These are phyloP conservation scores for Xylaria venustula DNA, from an alignment of 495 filamentous ascomycete species.

Conservation along the genomic window DNA sequence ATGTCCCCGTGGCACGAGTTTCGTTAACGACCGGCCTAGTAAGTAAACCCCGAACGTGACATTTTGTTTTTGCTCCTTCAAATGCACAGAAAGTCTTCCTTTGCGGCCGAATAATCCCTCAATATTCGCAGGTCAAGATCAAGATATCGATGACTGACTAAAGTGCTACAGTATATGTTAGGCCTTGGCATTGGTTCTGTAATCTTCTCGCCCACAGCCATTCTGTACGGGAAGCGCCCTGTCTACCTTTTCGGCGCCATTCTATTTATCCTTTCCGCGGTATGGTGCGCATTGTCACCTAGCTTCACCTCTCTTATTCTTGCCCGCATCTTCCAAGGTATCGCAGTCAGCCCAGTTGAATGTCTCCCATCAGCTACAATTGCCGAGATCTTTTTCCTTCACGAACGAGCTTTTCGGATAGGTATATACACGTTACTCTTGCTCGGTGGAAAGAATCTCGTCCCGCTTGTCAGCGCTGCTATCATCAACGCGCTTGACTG, in stretches of 20 bases:
- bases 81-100: background rate
- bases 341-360: conserved; percentile 89
- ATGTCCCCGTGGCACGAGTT: conserved; percentile 69
- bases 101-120: background rate
- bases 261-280: conserved; percentile 69
- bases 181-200: conserved; percentile 84
- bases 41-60: background rate
- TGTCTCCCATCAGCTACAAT: conserved; percentile 92
- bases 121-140: no score
- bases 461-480: conserved; percentile 83
- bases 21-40: conserved; percentile 82
- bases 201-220: conserved; percentile 84
- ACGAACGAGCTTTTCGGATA: conserved; percentile 89
- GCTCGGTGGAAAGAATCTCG: conserved; percentile 88
- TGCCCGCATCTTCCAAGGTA: conserved; percentile 81
- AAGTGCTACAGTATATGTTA: conserved; percentile 68
- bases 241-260: conserved; percentile 81
- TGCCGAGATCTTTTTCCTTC: conserved; percentile 94
- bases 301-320: conserved; percentile 78
- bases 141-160: background rate
- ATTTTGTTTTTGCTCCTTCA: background rate
- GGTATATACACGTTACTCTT: conserved; percentile 93
- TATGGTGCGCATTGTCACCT: conserved; percentile 86
- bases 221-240: conserved; percentile 85
- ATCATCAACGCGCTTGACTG: conserved; percentile 77